Evolutionary conservation across 2,329 filamentous ascomycete species (phyloP).

Genomic region (Fusarium solani-melongenae): DNA sequence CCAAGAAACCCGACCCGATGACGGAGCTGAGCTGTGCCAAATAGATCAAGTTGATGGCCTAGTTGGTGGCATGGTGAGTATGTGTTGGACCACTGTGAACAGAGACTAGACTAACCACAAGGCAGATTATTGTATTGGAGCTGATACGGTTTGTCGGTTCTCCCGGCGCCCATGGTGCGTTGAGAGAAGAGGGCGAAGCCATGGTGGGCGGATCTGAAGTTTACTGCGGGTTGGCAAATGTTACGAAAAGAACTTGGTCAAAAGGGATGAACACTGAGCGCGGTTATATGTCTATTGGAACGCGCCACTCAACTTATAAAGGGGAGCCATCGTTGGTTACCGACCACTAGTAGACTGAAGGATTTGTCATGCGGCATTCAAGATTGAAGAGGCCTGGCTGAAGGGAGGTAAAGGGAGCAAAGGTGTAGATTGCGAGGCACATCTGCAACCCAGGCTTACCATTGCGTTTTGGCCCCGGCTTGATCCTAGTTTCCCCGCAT

Average conservation of each 20-base stretch:
- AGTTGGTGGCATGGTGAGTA: neutral
- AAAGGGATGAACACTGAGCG: neutral
- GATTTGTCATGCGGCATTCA: neutral
- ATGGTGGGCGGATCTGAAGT: neutral
- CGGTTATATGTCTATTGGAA: neutral
- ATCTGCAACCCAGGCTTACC: neutral
- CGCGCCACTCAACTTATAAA: neutral
- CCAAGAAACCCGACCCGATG: neutral
- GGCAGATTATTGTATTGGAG: neutral
- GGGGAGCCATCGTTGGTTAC: neutral
- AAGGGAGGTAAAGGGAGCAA: neutral
- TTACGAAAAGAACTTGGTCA: neutral
- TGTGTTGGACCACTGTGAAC: neutral
- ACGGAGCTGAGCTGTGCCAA: neutral
- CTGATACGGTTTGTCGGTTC: neutral
- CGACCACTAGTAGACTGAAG: neutral
- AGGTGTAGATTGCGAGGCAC: neutral
- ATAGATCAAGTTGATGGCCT: slow-evolving; percentile 2
- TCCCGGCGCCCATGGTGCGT: neutral
- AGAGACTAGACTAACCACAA: neutral
- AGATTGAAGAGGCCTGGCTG: neutral
- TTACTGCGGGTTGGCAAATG: neutral
- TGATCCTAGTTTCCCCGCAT: neutral
- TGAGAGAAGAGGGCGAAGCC: neutral
- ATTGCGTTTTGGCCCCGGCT: neutral